Evolutionary conservation across 1,284 basidiomycete species (phyloP), one percentile per base, ranked within the genome.

Genomic region (Grifola frondosa): DNA sequence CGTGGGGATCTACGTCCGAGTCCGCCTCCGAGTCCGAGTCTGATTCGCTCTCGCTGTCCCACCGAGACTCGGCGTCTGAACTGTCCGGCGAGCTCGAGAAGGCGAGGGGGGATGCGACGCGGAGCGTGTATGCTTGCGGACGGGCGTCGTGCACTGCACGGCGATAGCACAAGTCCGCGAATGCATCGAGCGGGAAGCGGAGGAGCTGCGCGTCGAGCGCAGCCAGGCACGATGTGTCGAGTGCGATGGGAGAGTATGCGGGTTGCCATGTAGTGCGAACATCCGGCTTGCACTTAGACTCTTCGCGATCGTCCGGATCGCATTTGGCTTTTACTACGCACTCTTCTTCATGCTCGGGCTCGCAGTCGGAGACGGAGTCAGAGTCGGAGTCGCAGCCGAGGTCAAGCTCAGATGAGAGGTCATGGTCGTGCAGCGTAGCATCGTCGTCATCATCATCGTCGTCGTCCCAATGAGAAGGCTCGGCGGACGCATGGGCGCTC

Each of bases 111-210:
- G 15, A 15, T 1, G 30, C 33, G 15, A 21, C 2, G 44, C 31
- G 21, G 23, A n/a, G 17, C 3, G 22, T 5, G 28, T 11, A 11
- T 29, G 38, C 20, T 41, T 39, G 38, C 25, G 31, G 19, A 10
- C 40, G 26, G 10, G 11, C 20, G 3, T 24, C 37, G 40, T 34
- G 31, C 12, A 57, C 41, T 7, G 51, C 50, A 22, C 38, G 40
- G 6, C 49, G 44, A 34, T 58, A 58, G 48, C 56, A 58, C n/a
- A 54, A 32, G 37, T 58, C 53, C 6, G 56, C 51, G 37, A 53
- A 58, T 26, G 56, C 48, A 42, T 58, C 56, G n/a, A 48, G 13
- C 16, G 56, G 56, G 6, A 50, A 41, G 20, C 46, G 40, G 3
- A 58, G 45, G 1, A 58, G 50, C 41, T 54, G 50, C 29, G 52